phyloP scores from a whole-genome alignment of 2,329 filamentous ascomycete species.

The Pestalotiopsis fici region DNA sequence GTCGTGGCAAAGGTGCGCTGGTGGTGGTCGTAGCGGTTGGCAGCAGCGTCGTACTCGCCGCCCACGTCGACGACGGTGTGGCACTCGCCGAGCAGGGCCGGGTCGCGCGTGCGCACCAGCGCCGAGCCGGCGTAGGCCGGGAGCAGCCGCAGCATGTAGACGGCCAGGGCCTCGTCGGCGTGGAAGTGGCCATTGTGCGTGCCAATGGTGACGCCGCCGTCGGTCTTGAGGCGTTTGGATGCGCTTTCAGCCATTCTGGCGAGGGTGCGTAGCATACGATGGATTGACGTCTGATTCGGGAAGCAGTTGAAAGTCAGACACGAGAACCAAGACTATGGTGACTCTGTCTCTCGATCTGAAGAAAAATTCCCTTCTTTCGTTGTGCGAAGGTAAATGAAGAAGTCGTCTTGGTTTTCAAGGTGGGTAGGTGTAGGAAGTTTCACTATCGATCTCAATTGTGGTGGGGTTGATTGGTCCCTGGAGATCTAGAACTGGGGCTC shows the following conservation, averaged over 20 bases:
- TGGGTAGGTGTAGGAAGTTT: neutral
- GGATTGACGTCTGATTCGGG: neutral
- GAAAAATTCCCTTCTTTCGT: neutral
- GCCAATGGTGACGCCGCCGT: conserved; percentile 70
- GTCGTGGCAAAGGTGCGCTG: conserved; percentile 86
- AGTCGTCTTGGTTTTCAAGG: neutral
- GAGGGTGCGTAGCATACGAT: conserved; percentile 19
- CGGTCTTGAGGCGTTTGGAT: conserved; percentile 83
- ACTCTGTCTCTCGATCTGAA: neutral
- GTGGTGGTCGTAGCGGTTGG: conserved; percentile 92
- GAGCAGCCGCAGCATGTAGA: conserved; percentile 90
- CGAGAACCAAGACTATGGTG: neutral
- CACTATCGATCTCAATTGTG: neutral
- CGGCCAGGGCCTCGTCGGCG: conserved; percentile 94
- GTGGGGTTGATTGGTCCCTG: conserved; percentile 6
- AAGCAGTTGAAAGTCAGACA: too few relatives aligned
- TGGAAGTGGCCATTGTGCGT: conserved; percentile 99
- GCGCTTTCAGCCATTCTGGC: conserved; percentile 66
- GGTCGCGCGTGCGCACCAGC: conserved; percentile 87
- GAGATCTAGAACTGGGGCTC: neutral
- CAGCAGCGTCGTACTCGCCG: conserved; percentile 79
- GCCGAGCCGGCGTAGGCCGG: conserved; percentile 74
- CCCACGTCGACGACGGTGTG: conserved; percentile 98
- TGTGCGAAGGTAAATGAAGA: neutral
- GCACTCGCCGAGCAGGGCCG: conserved; percentile 74